Evolutionary conservation across 345 rosid genomes (phyloP).

Genomic region (Lepidium sativum): DNA sequence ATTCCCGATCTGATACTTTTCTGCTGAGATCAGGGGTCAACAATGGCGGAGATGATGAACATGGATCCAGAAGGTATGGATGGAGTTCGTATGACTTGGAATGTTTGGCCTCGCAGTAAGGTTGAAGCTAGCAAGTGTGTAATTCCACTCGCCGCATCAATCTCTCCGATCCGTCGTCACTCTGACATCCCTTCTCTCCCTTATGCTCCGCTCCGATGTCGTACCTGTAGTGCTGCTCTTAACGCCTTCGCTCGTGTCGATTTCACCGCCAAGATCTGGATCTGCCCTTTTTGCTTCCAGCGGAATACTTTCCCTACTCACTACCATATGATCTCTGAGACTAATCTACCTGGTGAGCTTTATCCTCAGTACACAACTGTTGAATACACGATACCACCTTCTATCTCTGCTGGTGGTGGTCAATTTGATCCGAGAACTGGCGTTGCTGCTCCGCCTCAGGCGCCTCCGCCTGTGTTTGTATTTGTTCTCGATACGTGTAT

Average conservation of each 20-base stretch:
- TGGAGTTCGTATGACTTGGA: constrained; percentile 97
- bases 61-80: constrained; percentile 88
- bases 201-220: constrained; percentile 82
- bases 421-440: constrained; percentile 33
- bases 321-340: constrained; percentile 75
- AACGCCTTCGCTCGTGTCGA: constrained; percentile 77
- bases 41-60: constrained; percentile 81
- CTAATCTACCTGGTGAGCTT: constrained; percentile 82
- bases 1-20: constrained; percentile 14
- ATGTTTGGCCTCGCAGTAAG: constrained; percentile 93
- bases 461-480: constrained; percentile 57
- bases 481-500: constrained; percentile 87
- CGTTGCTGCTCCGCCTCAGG: constrained; percentile 12
- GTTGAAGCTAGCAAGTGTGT: constrained; percentile 99
- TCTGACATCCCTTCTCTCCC: constrained; percentile 69
- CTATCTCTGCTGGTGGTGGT: constrained; percentile 18
- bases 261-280: constrained; percentile 90
- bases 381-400: constrained; percentile 45
- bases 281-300: constrained; percentile 89
- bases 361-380: constrained; percentile 82
- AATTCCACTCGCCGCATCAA: constrained; percentile 81
- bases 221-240: constrained; percentile 60
- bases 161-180: constrained; percentile 83
- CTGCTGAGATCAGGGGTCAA: neutral
- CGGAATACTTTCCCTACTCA: constrained; percentile 77